Percentiles rank a stretch among this genome's conserved stretches.
Evolutionary conservation across 73 alveolate species (phyloP).

Genomic region (Breviolum minutum): DNA sequence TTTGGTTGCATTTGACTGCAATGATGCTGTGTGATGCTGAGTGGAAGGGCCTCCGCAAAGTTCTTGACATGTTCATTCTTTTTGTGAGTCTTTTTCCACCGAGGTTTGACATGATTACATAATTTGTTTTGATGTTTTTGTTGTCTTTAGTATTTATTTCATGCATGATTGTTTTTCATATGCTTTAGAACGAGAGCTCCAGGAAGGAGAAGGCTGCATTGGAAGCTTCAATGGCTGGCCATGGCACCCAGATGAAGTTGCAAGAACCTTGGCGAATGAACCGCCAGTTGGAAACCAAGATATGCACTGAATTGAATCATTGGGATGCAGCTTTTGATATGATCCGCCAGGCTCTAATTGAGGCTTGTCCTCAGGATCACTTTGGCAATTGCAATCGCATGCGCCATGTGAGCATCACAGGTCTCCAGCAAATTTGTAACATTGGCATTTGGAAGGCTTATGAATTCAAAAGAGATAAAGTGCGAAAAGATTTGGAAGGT

Average conservation of each 20-base stretch:
- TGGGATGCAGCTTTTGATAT: neutral
- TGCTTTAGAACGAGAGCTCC: neutral
- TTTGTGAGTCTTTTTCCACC: neutral
- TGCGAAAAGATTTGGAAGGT: slow-evolving; percentile 60
- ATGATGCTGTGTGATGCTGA: neutral
- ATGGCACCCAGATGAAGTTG: slow-evolving; percentile 44
- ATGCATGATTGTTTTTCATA: neutral
- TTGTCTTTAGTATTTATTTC: neutral
- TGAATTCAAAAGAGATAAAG: slow-evolving; percentile 42
- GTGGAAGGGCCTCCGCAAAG: neutral
- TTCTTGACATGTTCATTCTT: neutral
- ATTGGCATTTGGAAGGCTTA: slow-evolving; percentile 36
- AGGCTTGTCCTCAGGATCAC: slow-evolving; percentile 29
- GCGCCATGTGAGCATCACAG: neutral
- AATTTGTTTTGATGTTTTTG: neutral
- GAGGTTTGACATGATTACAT: neutral
- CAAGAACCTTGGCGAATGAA: slow-evolving; percentile 74
- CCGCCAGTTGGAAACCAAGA: slow-evolving; percentile 42
- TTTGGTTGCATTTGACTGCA: neutral
- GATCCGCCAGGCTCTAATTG: neutral
- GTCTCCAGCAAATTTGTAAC: slow-evolving; percentile 43
- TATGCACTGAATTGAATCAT: neutral
- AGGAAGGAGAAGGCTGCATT: neutral
- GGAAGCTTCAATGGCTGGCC: slow-evolving; percentile 16
- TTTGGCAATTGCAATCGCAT: slow-evolving; percentile 21